Conservation (phyloP, 2,329 filamentous ascomycete genomes). For the Coniochaeta sp. region DNA sequence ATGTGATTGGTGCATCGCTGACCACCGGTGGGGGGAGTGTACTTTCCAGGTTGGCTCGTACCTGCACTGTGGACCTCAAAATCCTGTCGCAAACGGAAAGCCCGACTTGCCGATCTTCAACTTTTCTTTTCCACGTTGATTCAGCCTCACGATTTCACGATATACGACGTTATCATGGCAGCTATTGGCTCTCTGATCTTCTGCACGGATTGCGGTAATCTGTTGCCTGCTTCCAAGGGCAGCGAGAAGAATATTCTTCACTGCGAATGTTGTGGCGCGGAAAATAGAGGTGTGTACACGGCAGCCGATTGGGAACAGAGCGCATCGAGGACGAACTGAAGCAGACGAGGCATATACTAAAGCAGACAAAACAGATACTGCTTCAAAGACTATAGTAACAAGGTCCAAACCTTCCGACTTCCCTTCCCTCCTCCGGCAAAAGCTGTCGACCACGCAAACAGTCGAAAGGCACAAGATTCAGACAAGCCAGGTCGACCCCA, state of each 20-base stretch:
- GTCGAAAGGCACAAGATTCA: conserved; percentile 70
- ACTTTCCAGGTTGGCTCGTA: no score
- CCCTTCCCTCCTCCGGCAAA: conserved; percentile 80
- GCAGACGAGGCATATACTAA: conserved; percentile 8
- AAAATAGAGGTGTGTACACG: conserved; percentile 65
- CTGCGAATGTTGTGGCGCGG: conserved; percentile 80
- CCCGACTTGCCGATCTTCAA: neutral
- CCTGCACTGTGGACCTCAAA: neutral
- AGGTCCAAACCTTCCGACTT: conserved; percentile 85
- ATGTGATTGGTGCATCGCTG: neutral
- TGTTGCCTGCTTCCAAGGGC: conserved; percentile 74
- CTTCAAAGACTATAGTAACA: conserved; percentile 69
- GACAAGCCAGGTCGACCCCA: conserved; percentile 55
- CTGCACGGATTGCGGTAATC: conserved; percentile 86
- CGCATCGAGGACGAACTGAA: neutral
- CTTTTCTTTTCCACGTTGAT: neutral
- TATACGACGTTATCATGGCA: conserved; percentile 51
- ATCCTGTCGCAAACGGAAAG: neutral
- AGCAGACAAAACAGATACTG: conserved; percentile 48
- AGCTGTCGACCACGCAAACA: conserved; percentile 78
- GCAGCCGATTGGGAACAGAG: neutral
- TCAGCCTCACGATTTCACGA: neutral
- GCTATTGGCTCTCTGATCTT: conserved; percentile 88
- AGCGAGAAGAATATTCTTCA: conserved; percentile 66
- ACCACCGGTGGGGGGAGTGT: neutral